Evolutionary conservation across 1,284 basidiomycete genomes (phyloP), one percentile per base, ranked within the genome.

Genomic region (Ceratobasidium sp.): DNA sequence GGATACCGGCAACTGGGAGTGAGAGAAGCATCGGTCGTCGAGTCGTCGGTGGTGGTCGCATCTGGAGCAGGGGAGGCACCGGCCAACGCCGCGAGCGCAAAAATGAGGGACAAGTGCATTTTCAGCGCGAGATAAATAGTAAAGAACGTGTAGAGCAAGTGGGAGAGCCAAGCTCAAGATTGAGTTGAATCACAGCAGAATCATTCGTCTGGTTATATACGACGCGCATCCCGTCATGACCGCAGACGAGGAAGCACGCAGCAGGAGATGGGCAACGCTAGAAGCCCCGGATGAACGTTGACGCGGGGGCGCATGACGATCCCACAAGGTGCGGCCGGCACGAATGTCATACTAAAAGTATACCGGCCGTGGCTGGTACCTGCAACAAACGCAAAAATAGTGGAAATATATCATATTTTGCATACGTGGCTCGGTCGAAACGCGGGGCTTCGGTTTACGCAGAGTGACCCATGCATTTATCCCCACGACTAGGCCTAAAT

Each of bases 81-180:
- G 19, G n/a, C 39, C 13, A 61, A 31, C 7, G 34, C 31, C 16
- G 48, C n/a, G n/a, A 63, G 31, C 29, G 54, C 41, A 29, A 53
- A 34, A 73, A 63, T 6, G 59, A 73, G 59, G 34, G 69, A 62
- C 13, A 59, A 43, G 11, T 58, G 69, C 69, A 73, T 73, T 22
- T 16, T 48, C 16, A 14, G 54, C 14, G 68, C 29, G 16, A 13
- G 11, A 48, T 24, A 6, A 71, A 39, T 6, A 59, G 43, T 19
- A 46, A 43, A 48, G 56, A 58, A 39, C 49, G 56, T 41, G n/a
- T 43, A 29, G 22, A 24, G 56, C 31, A 6, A 34, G 56, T 27
- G 51, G 43, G 19, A 16, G 48, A 51, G 5, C n/a, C 22, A 14
- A 8, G 49, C 24, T 0, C 22, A 29, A 16, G 39, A n/a, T 37